These are phyloP conservation scores for Lipomyces sp. DNA, from an alignment of 805 yeast genomes.

Conservation along the genomic window DNA sequence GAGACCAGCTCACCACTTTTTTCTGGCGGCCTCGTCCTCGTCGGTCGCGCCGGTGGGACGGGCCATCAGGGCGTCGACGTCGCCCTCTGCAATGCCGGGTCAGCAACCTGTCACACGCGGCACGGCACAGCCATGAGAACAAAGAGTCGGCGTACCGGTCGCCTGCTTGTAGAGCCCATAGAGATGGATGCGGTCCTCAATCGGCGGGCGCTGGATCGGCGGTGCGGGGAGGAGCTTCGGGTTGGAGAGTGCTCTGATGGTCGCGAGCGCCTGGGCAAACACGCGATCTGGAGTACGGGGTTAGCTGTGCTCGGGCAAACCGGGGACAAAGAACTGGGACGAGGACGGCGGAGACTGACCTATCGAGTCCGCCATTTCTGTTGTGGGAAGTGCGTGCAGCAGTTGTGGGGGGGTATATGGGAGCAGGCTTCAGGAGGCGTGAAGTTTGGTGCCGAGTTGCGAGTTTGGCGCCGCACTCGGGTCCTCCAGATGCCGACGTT, in stretches of 20 bases:
- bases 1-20: slow-evolving; percentile 52
- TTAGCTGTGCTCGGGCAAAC: background rate
- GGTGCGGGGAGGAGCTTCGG: slow-evolving; percentile 35
- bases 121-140: background rate
- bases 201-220: slow-evolving; percentile 72
- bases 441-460: no score
- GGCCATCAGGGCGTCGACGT: slow-evolving; percentile 64
- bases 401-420: no score
- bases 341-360: no score
- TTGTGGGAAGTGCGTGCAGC: no score
- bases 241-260: slow-evolving; percentile 64
- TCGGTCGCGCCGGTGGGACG: slow-evolving; percentile 59
- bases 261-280: slow-evolving; percentile 76
- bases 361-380: slow-evolving; percentile 24
- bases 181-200: slow-evolving; percentile 60
- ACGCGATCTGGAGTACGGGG: slow-evolving; percentile 54
- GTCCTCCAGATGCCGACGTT: no score
- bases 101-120: background rate
- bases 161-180: slow-evolving; percentile 88
- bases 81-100: slow-evolving; percentile 51
- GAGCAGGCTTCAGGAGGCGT: no score
- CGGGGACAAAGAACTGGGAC: no score
- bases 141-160: slow-evolving; percentile 42
- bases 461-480: no score
- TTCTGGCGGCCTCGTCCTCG: slow-evolving; percentile 64